These are phyloP conservation scores for Senna tora DNA, from an alignment of 306 rosid species.

Conservation along the genomic window DNA sequence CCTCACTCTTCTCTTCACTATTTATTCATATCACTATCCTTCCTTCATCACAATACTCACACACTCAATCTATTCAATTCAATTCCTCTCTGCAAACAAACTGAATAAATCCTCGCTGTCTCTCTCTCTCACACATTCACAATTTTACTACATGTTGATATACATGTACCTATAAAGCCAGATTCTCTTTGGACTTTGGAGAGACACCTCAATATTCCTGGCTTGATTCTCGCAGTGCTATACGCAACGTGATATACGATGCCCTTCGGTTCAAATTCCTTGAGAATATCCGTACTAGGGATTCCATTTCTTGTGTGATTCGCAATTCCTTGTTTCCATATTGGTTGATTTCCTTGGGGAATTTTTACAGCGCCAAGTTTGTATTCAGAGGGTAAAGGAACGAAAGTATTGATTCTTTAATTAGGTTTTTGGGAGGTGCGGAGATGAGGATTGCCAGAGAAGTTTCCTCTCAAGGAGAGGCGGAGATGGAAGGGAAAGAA, in stretches of 20 bases:
- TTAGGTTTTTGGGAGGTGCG: constrained; percentile 22
- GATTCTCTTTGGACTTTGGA: constrained; percentile 4
- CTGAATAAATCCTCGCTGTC: not conserved
- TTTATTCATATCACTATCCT: not conserved
- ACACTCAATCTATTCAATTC: not conserved
- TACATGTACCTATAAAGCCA: not conserved
- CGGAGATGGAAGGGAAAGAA: constrained; percentile 19
- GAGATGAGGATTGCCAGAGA: constrained; percentile 49
- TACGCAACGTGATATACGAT: not conserved
- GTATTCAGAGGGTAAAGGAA: constrained; percentile 6
- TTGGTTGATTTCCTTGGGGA: not conserved
- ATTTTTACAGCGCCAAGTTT: not conserved
- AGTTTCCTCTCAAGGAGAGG: constrained; percentile 36
- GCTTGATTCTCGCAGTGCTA: not conserved
- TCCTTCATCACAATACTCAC: not conserved
- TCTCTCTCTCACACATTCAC: not conserved
- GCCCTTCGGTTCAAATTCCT: not conserved
- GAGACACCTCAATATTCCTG: not conserved
- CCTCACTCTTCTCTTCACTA: not conserved
- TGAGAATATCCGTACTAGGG: not conserved
- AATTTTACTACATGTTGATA: not conserved
- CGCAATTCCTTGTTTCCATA: constrained; percentile 1
- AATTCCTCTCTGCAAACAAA: constrained; percentile 25
- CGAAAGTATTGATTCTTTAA: constrained; percentile 27
- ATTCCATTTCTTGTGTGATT: constrained; percentile 25